Percentiles rank a stretch among this genome's conserved stretches.
phyloP scores from a whole-genome alignment of 2,329 filamentous ascomycete species.

The Pseudogymnoascus sp. region DNA sequence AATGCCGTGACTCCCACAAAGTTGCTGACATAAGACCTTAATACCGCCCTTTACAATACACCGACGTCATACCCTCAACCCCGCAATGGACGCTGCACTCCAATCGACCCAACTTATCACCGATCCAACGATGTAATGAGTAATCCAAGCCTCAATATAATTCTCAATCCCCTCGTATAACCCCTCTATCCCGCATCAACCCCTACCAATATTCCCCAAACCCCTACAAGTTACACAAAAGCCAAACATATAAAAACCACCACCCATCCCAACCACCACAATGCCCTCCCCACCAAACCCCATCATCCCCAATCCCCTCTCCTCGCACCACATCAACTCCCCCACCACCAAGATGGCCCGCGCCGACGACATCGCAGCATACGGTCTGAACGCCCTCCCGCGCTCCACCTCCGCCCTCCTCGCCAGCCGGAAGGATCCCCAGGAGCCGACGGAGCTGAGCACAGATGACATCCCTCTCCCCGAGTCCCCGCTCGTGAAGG shows the following conservation, averaged over 20 bases:
- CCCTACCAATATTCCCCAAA: neutral
- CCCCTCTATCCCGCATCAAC: neutral
- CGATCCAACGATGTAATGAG: neutral
- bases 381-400: constrained; percentile 40
- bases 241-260: neutral
- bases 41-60: neutral
- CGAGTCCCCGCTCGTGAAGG: constrained; percentile 36
- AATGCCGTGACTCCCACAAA: neutral
- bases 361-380: constrained; percentile 15
- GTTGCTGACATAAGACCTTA: neutral
- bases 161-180: too few species aligned
- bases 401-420: constrained; percentile 36
- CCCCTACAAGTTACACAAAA: neutral
- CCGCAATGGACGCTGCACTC: neutral
- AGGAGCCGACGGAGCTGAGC: constrained; percentile 18
- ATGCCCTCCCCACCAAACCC: neutral
- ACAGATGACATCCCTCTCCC: constrained; percentile 40
- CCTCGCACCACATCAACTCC: neutral
- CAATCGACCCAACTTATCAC: too few species aligned
- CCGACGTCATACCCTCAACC: neutral
- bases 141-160: neutral
- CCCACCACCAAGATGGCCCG: neutral
- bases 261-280: neutral
- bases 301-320: neutral
- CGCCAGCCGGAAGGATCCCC: constrained; percentile 31